Evolutionary conservation across 345 rosid genomes (phyloP), one percentile per base, ranked within the genome.

Genomic region (Anacardium occidentale): DNA sequence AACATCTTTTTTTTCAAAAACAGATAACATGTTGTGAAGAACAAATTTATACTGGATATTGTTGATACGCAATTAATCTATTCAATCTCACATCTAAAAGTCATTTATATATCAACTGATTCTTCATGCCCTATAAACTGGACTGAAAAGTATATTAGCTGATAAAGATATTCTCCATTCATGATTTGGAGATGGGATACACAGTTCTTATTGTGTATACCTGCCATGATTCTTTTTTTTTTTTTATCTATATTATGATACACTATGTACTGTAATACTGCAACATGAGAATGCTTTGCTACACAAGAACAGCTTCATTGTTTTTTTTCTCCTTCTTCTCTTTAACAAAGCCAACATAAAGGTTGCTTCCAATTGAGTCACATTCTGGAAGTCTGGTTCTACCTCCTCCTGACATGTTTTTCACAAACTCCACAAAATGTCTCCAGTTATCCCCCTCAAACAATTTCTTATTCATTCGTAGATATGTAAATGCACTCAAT

Each of bases 381-480:
- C 75, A 69, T 58, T 86, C 86, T 8, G 96, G 62, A 48, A 89
- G 80, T 74, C 75, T 78, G 72, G 76, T 75, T 25, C 77, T 79
- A 29, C 97, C 89, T 53, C 89, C 90, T 74, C 85, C 90, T 55
- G 89, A 84, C 97, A 92, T 92, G 87, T 81, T 84, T 76, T 77
- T 87, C 64, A 88, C 94, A 76, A 92, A 95, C 81, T 89, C 91
- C 48, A 85, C 98, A 20, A 91, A 52, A 75, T 89, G 77, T 72
- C 86, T 81, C 99, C 99, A 92, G 54, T 91, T 92, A 20, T 84
- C 88, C 52, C 82, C 97, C 60, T 92, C 98, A 32, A 95, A 91
- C 87, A 92, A 79, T 83, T 77, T 81, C 86, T 87, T 95, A 72
- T 91, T 92, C 94, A 92, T 77, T 79, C 99, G 83, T 79, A 92